phyloP scores from a whole-genome alignment of 1,139 yeast species.

The Taphrina sp. region DNA sequence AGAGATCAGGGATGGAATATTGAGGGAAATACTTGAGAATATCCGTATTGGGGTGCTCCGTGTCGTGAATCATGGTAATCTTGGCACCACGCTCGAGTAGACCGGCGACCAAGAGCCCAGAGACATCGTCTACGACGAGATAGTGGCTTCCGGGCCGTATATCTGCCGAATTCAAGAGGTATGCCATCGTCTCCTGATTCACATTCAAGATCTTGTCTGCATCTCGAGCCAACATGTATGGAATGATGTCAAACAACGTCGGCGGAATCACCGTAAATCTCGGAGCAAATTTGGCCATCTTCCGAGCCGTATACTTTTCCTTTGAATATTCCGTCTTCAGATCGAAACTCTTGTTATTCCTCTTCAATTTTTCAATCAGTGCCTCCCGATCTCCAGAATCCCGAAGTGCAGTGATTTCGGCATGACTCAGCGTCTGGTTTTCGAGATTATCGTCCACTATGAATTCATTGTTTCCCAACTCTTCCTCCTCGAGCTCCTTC shows the following conservation, averaged over 20 bases:
- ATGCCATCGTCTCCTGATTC: conserved; percentile 78
- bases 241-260: conserved; percentile 71
- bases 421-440: conserved; percentile 69
- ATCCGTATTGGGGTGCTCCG: conserved; percentile 83
- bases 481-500: conserved; percentile 43
- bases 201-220: conserved; percentile 69
- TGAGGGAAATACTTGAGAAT: conserved; percentile 59
- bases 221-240: conserved; percentile 73
- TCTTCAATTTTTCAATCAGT: conserved; percentile 76
- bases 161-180: conserved; percentile 72
- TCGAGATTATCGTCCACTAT: conserved; percentile 67
- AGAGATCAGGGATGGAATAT: conserved; percentile 50
- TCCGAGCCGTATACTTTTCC: conserved; percentile 84
- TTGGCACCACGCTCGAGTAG: conserved; percentile 83
- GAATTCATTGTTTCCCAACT: conserved; percentile 67
- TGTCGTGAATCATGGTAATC: conserved; percentile 76
- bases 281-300: conserved; percentile 85
- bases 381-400: conserved; percentile 49
- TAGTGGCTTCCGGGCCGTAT: conserved; percentile 87
- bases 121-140: conserved; percentile 84
- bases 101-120: conserved; percentile 78
- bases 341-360: conserved; percentile 80
- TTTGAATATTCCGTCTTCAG: conserved; percentile 87
- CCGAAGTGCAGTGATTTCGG: conserved; percentile 78
- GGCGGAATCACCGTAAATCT: conserved; percentile 78